Base-by-base conservation (phyloP, 306 rosid genomes). In the Malus sylvestris region DNA sequence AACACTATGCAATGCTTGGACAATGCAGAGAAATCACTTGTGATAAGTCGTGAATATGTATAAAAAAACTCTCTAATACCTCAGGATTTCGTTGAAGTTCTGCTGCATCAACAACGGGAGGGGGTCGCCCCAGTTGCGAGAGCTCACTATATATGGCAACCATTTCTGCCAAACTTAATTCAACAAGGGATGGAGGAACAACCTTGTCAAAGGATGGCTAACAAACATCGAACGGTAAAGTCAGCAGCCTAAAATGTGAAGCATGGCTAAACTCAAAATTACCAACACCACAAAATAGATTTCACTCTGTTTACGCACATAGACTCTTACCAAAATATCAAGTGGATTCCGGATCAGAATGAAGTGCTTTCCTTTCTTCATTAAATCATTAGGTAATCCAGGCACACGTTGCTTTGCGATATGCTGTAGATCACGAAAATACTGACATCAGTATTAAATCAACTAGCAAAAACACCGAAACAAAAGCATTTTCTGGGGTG, bases 181-280 rank as follows among this genome's bases (percentile, higher is more conserved):
- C 93, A 67, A n/a, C 52, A 79, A 90, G 91, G 71, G 96, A 81
- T 51, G 91, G 83, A 70, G 92, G 86, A 68, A 86, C 89, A 75
- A 90, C 89, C 88, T 87, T 86, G 74, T 85, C 89, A 82, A 88
- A 90, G 81, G 96, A 92, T 75, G 96, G 93, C 93, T 92, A 87
- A 62, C 60, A 79, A 35, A 70, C 62, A 79, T 27, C 68, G 55
- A 25, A 68, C 75, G 69, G 60, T 60, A 60, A 45, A 66, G 14
- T 69, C 76, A 83, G 84, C 49, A 69, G 64, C 35, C 15, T 22
- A 55, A 61, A 70, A 66, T 55, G 16, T 27, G 18, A 73, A 44
- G 40, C 14, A 67, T 45, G 42, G 35, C 63, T 53, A 78, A 74
- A 53, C 49, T 29, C 66, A 22, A 42, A 19, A 42, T 40, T 32